Evolutionary conservation across 2,329 filamentous ascomycete genomes (phyloP).

Genomic region (Penicillium polonicum): DNA sequence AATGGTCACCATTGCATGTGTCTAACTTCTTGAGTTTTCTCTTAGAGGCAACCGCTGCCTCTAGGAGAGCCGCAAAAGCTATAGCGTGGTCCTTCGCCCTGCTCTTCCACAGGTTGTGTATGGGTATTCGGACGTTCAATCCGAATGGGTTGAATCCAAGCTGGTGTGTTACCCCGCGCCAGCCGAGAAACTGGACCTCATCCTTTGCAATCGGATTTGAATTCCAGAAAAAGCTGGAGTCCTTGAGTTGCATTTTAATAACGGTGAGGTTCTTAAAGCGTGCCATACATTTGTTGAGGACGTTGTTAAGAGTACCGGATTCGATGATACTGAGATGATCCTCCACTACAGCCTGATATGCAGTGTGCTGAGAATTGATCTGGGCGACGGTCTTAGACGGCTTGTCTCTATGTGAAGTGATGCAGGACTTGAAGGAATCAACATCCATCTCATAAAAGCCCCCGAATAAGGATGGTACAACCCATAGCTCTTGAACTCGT

Average conservation of each 20-base stretch:
- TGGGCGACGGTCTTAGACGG: background rate
- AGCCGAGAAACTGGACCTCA: background rate
- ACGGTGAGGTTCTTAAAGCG: background rate
- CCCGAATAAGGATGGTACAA: background rate
- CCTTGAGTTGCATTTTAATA: background rate
- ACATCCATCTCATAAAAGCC: background rate
- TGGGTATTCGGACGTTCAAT: background rate
- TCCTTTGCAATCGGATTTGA: background rate
- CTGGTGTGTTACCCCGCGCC: background rate
- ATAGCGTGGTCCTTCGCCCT: background rate
- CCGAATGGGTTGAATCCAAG: background rate
- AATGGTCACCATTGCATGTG: background rate
- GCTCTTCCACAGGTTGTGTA: background rate
- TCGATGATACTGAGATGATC: background rate
- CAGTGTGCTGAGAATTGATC: background rate
- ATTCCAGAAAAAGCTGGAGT: background rate
- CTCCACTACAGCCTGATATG: background rate
- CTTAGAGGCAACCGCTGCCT: background rate
- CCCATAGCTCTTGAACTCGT: constrained; percentile 4
- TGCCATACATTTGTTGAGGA: background rate
- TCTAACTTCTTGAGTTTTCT: background rate
- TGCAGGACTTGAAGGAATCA: background rate
- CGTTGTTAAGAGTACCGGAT: background rate
- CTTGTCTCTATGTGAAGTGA: background rate
- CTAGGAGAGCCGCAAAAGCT: background rate